Evolutionary conservation across 495 filamentous ascomycete species (phyloP).

Genomic region (Xylaria castorea): DNA sequence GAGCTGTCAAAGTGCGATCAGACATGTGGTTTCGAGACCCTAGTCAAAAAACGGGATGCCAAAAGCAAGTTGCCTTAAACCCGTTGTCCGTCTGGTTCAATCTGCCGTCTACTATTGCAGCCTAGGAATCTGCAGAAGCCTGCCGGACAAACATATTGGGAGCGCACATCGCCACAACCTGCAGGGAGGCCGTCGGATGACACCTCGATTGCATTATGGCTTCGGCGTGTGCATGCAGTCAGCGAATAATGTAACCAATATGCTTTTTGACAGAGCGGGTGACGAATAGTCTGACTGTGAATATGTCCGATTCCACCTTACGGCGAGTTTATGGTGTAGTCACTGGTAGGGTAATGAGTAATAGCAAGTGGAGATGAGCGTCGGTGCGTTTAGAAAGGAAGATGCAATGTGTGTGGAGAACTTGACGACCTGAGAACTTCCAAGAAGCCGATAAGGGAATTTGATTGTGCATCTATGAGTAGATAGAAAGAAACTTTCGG

Average conservation of each 20-base stretch:
- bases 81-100: slow-evolving; percentile 10
- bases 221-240: slow-evolving; percentile 24
- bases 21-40: slow-evolving; percentile 9
- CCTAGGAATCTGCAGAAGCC: slow-evolving; percentile 30
- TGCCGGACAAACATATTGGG: slow-evolving; percentile 17
- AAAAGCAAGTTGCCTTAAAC: slow-evolving; percentile 20
- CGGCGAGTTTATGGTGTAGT: neutral
- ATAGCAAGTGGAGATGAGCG: neutral
- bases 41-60: neutral
- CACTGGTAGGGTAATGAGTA: slow-evolving; percentile 4
- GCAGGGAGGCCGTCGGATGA: slow-evolving; percentile 14
- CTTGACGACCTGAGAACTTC: neutral
- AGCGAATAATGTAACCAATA: slow-evolving; percentile 21
- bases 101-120: slow-evolving; percentile 26
- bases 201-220: slow-evolving; percentile 18
- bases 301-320: slow-evolving; percentile 16
- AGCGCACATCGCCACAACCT: slow-evolving; percentile 3
- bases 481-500: neutral
- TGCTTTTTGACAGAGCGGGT: neutral
- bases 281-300: slow-evolving; percentile 5
- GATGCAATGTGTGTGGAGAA: slow-evolving; percentile 6
- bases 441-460: neutral
- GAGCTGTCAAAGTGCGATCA: neutral
- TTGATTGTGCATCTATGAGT: neutral
- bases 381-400: neutral